Base-by-base conservation (phyloP, 2,329 filamentous ascomycete genomes). In the Venturia nashicola region DNA sequence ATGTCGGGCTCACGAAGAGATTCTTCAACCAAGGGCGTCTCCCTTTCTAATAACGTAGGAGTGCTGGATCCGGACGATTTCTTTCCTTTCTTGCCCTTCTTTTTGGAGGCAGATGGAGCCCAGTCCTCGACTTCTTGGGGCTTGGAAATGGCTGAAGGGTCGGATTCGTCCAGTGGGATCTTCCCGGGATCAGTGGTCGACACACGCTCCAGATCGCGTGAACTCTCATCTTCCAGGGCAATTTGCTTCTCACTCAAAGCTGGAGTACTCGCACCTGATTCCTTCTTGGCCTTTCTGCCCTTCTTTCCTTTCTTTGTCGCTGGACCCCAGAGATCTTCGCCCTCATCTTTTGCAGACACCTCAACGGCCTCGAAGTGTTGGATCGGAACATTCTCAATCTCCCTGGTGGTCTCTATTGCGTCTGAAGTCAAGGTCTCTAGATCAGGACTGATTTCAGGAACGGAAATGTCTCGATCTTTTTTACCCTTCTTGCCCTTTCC, bases 21-120 rank as follows among this genome's bases (percentile, higher is more conserved):
- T 36, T 59, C 34, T 44, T 43, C 34, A 42, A 20, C 39, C 16
- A 40, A 32, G 16, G 40, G 3, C 12, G 4, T 27, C 46, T 43
- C 23, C 7, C 57, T 46, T n/a, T 63, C 61, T 7, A 57, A 8
- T 14, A 60, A 12, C 18, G 20, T 12, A 44, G 62, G 34, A 11
- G 54, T 64, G 20, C 3, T 34, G 5, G 44, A 44, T n/a, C 40
- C 39, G 5, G 60, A 34, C 6, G 14, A 12, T 57, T 70, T 72
- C 65, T 71, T 74, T 66, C 74, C 76, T 65, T 81, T 80, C 67
- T 80, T 81, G 12, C 72, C 76, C 67, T 80, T 82, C 68, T 78
- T 76, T 66, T 76, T 78, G 64, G 70, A 70, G 61, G 76, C 23
- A 27, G 20, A 16, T 18, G 60, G 7, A 11, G 27, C 40, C 60